Base-by-base conservation (phyloP, 345 rosid genomes). In the Cardamine chenopodiifolia region DNA sequence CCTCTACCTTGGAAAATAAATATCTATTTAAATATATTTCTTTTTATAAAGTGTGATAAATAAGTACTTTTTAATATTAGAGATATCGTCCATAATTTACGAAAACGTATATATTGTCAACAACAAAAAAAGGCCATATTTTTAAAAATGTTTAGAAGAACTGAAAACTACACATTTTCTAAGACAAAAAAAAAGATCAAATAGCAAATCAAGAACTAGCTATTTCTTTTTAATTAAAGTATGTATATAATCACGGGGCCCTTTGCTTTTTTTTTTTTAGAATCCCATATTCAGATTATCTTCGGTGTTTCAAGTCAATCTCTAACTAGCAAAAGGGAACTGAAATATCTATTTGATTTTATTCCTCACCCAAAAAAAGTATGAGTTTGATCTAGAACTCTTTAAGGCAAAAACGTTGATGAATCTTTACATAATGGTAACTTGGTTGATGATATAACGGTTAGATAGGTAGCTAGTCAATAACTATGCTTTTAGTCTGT, bases 231-330 rank as follows among this genome's bases (percentile, higher is more conserved):
- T 34, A 1, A n/a, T 26, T 2, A 34, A 8, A 34, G 37, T 34
- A 34, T 20, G 28, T 55, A 15, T 54, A 13, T 13, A 7, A 58
- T 34, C 26, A 5, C 19, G 2, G 66, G 13, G 49, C 0, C 47
- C 49, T 15, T 39, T 22, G 32, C 4, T 60, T 60, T 34, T 37
- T 61, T 61, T 15, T 60, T 34, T 37, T 61, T 61, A 50, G 66
- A 39, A 20, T 62, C 20, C 50, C 6, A 39, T 39, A 11, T 20
- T 35, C 37, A 48, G 65, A 37, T 35, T 60, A 20, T 37, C 48
- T 62, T 62, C 44, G 14, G 11, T 20, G 12, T 39, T 19, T 59
- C 64, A 34, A 59, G 8, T 4, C 47, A 40, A 40, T 40, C 47
- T 13, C n/a, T 40, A 40, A 42, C 47, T 14, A 14, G 47, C 47